phyloP scores from a whole-genome alignment of 441 rosid genomes.

The Gossypium gossypioides region DNA sequence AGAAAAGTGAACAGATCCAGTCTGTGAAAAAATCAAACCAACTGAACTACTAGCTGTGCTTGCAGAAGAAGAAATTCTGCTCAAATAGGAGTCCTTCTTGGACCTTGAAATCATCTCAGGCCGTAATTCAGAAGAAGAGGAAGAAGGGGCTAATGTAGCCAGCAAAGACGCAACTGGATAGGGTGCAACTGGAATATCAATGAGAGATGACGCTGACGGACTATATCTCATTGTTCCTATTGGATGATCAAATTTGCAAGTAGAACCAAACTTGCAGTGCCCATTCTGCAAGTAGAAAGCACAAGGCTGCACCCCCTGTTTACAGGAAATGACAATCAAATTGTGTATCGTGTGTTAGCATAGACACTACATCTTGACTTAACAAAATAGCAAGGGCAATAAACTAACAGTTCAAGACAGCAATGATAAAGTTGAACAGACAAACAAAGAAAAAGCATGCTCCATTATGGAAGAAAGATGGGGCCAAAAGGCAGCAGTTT shows the following conservation, averaged over 20 bases:
- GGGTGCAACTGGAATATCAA: constrained; percentile 74
- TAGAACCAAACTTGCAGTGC: constrained; percentile 73
- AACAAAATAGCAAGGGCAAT: background rate
- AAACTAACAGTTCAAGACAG: background rate
- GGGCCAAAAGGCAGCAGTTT: background rate
- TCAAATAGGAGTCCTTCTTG: constrained; percentile 48
- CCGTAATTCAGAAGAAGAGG: constrained; percentile 36
- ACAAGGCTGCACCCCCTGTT: constrained; percentile 66
- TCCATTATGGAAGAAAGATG: background rate
- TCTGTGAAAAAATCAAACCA: constrained; percentile 69
- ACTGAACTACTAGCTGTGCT: constrained; percentile 63
- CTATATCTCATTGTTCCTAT: constrained; percentile 60
- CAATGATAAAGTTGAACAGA: background rate
- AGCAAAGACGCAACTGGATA: constrained; percentile 70
- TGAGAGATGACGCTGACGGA: constrained; percentile 70
- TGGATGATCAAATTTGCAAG: constrained; percentile 85
- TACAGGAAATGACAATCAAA: background rate
- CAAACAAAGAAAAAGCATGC: background rate
- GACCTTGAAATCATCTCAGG: constrained; percentile 51
- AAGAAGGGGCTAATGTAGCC: constrained; percentile 54
- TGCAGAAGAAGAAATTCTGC: constrained; percentile 53
- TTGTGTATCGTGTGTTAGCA: background rate
- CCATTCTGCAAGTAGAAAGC: constrained; percentile 76
- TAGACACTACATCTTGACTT: background rate
- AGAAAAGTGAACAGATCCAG: constrained; percentile 50